Evolutionary conservation across 1,284 basidiomycete genomes (phyloP), one percentile per base, ranked within the genome.

Genomic region (Cystobasidium sp.): DNA sequence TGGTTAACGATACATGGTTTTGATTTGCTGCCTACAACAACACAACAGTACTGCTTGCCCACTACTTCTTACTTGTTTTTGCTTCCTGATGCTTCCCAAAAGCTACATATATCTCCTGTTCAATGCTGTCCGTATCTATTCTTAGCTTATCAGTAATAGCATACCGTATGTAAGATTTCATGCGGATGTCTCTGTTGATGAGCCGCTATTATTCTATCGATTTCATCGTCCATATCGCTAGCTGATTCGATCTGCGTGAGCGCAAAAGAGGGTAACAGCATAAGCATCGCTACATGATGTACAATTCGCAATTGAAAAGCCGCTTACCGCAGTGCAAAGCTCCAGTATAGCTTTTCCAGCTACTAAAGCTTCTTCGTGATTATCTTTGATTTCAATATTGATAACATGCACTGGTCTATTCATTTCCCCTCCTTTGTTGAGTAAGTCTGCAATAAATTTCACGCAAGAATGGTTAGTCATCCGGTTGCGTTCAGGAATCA

Each of bases 361-460:
- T 75, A 97, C 92, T 43, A 91, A 86, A 0, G 97, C 97, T 83
- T 99, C 97, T 85, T 99, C 97, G 80, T 98, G 96, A 81, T 97
- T 99, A 84, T 99, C 97, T 84, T 93, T 97, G 84, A 99, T 99
- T 82, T 99, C 97, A 75, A 99, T 88, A 83, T 99, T 99, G 82
- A 99, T 94, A 69, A 99, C 84, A 82, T 99, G 97, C 24, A 99
- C 94, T 0, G 94, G 90, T 70, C 91, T 89, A 84, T 95, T 98
- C 81, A 90, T 89, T 76, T 99, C 96, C 1, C 95, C 93, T 37
- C 94, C 94, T 76, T 93, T 87, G 52, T 86, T 85, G 75, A 99
- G 85, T 20, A 99, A 85, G 84, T 99, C 97, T 97, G 78, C 22
- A 44, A 44, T 8, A 49, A 14, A 47, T 41, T 62, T 74, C 66